Evolutionary conservation across 495 filamentous ascomycete species (phyloP), one percentile per base, ranked within the genome.

Genomic region (Opeltia flavorubescens): DNA sequence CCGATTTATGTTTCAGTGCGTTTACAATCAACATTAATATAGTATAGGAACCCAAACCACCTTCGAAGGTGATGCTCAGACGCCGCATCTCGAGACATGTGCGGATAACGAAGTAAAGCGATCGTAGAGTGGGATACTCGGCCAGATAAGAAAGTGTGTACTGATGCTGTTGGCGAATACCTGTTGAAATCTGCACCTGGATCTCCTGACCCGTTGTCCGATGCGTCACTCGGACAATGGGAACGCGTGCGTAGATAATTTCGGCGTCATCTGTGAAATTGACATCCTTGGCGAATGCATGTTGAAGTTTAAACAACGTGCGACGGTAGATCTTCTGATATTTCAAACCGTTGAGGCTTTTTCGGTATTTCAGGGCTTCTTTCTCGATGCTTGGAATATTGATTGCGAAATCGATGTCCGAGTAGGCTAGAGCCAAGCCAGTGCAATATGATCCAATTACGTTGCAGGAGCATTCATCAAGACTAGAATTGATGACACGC

Each of bases 21-120:
- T 71, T 72, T 12, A 74, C 70, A n/a, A 79, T 50, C 53, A 80
- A 70, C 56, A 78, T 68, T 44, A 76, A 58, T 12, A 81, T 57
- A 4, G 64, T 57, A 50, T 77, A 72, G 1, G 70, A 59, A 3
- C 66, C 64, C 8, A 80, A 49, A 4, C 72, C 70, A 13, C 66
- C 63, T 4, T 56, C 43, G 44, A 58, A 57, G 21, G 64, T 55
- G 13, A 71, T 67, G 23, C 66, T 66, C 5, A 82, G 52, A 36
- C 60, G 58, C 26, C 66, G 65, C 4, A 68, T 56, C 41, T 73
- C 63, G 24, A 83, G 63, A 17, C 69, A 62, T 18, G 65, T 51
- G 33, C 75, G 71, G 9, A 69, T 49, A 17, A 67, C 42, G 26
- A 63, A 50, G 48, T 73, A 80, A 1, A 82, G 49, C 13, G 70